phyloP scores from a whole-genome alignment of 1,284 basidiomycete species.

The Sphaerobolus stellatus region DNA sequence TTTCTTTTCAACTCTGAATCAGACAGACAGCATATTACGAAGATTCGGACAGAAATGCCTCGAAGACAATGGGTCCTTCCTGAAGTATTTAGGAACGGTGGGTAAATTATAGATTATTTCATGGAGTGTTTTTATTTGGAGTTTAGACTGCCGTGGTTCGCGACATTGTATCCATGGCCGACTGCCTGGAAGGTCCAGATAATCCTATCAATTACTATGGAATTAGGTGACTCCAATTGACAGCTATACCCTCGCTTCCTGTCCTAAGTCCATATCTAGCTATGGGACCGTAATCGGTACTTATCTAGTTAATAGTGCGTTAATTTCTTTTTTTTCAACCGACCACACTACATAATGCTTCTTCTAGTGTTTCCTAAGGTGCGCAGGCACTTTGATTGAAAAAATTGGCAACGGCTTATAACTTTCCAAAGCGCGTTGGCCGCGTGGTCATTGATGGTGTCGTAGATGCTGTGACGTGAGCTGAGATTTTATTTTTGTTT shows the following conservation, averaged over 20 bases:
- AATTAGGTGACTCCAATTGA: conserved; percentile 13
- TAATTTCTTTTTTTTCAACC: not conserved
- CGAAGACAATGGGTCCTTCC: conserved; percentile 3
- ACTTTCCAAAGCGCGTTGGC: conserved; percentile 3
- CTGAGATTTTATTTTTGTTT: not conserved
- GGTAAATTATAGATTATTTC: not conserved
- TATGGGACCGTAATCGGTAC: conserved; percentile 19
- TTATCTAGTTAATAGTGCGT: conserved; percentile 14
- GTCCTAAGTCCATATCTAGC: not conserved
- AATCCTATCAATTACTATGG: conserved; percentile 17
- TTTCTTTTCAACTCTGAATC: conserved; percentile 7
- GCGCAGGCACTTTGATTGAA: not conserved
- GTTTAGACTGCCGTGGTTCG: conserved; percentile 10
- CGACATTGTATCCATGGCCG: conserved; percentile 15
- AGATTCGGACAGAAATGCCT: conserved; percentile 4
- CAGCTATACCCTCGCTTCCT: not conserved
- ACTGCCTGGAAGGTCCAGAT: conserved; percentile 12
- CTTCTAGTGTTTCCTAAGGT: conserved; percentile 6
- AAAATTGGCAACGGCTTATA: too few species aligned
- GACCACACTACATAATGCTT: not conserved
- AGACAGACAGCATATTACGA: not conserved
- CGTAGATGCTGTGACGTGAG: conserved; percentile 2
- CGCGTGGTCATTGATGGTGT: conserved; percentile 6
- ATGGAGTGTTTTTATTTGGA: not conserved
- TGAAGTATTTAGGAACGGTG: conserved; percentile 16